Evolutionary conservation across 768 basidiomycete species (phyloP), one percentile per base, ranked within the genome.

Genomic region (Harrya chromipes): DNA sequence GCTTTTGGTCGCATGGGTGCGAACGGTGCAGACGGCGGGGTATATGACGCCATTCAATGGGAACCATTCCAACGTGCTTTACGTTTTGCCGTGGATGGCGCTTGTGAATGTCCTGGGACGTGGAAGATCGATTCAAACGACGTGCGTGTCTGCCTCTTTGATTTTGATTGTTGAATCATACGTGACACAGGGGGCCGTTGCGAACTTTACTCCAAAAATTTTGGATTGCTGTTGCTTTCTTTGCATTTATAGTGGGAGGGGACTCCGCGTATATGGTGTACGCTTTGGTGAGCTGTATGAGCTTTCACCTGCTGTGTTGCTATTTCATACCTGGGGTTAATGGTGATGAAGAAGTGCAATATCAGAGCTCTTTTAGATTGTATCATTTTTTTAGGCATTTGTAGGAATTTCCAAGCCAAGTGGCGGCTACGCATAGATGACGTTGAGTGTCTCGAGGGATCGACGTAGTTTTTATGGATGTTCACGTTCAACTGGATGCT

Each of bases 1-100:
- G 0, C 84, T 87, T 6, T 72, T 97, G 21, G 85, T 81, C 2
- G 92, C 95, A 3, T 97, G 94, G 94, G 86, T 85, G 3, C 81
- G 92, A 43, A 94, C 93, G 34, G 71, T 95, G 11, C 76, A 81
- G 33, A 88, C 88, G 1, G 87, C 90, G 10, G 88, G 89, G 1
- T 78, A 82, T 52, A 84, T 80, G 8, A 84, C 84, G 6, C 88
- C 88, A 3, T 94, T 93, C 65, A 79, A 84, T 37, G 84, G 87
- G 0, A 12, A 2, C 4, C 92, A 94, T 63, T 90, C 93, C 61
- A 79, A 80, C 61, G 78, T 86, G 53, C 57, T 85, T 38, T 79
- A 79, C 40, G 80, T 83, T 21, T 76, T 76, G 1, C 87, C 86
- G 6, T 84, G 82, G 62, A 67, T 89, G 12, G 58, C 84, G 27